Base-by-base conservation (phyloP, 2,329 filamentous ascomycete species). In the Xenosphaeropsis pyriputrescens region DNA sequence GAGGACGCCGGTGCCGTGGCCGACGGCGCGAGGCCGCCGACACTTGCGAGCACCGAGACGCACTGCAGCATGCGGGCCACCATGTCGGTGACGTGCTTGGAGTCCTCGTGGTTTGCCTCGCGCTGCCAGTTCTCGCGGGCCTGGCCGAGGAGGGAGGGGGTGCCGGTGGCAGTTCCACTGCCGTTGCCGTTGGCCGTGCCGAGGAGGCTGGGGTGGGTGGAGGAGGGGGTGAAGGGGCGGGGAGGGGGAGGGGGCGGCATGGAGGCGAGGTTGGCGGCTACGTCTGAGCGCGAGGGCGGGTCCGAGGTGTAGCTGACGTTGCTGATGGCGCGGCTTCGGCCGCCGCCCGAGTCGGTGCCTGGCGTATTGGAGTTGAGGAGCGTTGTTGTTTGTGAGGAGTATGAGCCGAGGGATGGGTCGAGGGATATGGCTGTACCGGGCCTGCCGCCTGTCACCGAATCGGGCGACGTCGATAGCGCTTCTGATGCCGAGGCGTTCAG, bases 51-150 rank as follows among this genome's bases (percentile, higher is more conserved):
- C 6, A 98, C 86, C 55, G 81, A 89, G 58, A 96, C 80, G 57
- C 91, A 98, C 62, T 98, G 91, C 45, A 98, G 65, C 85, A 98
- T 93, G 36, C 89, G 70, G 0, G 86, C 91, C 1, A 95, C 88
- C 48, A 89, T 94, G 48, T 96, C 88, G 1, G 91, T 94, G 38
- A 96, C 76, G 52, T 91, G 76, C 54, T 85, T 72, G 51, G 61
- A 79, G 50, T 81, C 73, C 54, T 79, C 72, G 12, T 74, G 62
- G 51, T 75, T 75, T 50, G 37, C 40, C 19, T 16, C 46, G 76
- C 68, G 39, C 67, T 26, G 22, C 22, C 22, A 26, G 22, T 41
- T 31, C 38, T 43, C 9, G 48, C 22, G 22, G 7, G 22, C 22
- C 22, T 26, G 22, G 22, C 22, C 22, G 3, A 26, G 39, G 5